phyloP scores from a whole-genome alignment of 2,329 filamentous ascomycete species.

The Sordariomycetes sp. region DNA sequence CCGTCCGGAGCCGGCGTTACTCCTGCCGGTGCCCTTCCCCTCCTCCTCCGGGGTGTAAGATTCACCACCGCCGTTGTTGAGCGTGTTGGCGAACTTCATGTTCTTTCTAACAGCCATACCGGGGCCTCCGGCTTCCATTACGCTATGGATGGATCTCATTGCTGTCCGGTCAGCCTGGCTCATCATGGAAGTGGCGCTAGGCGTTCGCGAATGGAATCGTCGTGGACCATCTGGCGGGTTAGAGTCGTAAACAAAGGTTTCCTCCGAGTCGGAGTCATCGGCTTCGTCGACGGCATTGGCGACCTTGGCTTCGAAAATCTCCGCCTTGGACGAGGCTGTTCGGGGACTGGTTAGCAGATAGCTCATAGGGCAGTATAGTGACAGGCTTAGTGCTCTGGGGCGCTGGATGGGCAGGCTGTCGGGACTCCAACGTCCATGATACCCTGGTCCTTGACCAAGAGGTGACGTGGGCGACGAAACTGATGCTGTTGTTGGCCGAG shows the following conservation, averaged over 20 bases:
- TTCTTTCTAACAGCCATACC: conserved; percentile 57
- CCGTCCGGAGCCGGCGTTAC: conserved; percentile 49
- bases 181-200: conserved; percentile 77
- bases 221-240: conserved; percentile 71
- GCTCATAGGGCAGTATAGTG: background rate
- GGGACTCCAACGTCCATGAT: background rate
- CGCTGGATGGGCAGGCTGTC: background rate
- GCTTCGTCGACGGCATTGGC: conserved; percentile 93
- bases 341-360: conserved; percentile 2
- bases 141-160: conserved; percentile 54
- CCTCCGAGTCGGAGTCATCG: conserved; percentile 92
- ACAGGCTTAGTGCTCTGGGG: background rate
- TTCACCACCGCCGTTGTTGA: conserved; percentile 45
- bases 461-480: background rate
- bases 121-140: conserved; percentile 47
- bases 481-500: background rate
- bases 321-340: conserved; percentile 80
- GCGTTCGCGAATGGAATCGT: conserved; percentile 86
- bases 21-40: conserved; percentile 51
- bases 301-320: conserved; percentile 96
- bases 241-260: conserved; percentile 98
- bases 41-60: conserved; percentile 52
- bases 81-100: conserved; percentile 91
- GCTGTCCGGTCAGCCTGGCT: conserved; percentile 55
- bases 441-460: background rate